Evolutionary conservation across 2,329 filamentous ascomycete species (phyloP).

Genomic region (Colletotrichum costaricense): DNA sequence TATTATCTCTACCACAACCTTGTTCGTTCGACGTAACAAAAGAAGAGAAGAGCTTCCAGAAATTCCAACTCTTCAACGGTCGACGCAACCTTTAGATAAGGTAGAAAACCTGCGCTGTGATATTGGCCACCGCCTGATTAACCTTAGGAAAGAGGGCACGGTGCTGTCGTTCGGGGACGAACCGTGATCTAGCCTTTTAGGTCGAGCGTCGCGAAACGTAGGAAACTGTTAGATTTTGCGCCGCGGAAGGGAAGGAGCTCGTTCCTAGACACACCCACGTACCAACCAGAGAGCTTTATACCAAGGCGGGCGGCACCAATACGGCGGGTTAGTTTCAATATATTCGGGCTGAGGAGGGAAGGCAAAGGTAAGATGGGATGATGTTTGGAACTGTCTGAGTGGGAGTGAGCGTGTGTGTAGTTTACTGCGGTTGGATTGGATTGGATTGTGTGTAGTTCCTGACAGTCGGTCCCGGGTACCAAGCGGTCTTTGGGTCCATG

Average conservation of each 20-base stretch:
- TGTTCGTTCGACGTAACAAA: slow-evolving; percentile 3
- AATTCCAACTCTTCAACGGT: slow-evolving; percentile 18
- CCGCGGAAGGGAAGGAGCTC: not conserved
- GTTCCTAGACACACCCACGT: slow-evolving; percentile 5
- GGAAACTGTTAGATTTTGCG: slow-evolving; percentile 22
- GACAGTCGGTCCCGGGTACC: slow-evolving; percentile 26
- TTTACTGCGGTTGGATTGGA: not conserved
- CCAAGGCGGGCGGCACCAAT: slow-evolving; percentile 19
- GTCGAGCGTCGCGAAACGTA: slow-evolving; percentile 12
- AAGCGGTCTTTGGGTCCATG: not conserved
- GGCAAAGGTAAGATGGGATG: slow-evolving; percentile 12
- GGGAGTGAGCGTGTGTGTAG: slow-evolving; percentile 21
- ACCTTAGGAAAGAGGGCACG: slow-evolving; percentile 13
- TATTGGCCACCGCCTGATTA: slow-evolving; percentile 12
- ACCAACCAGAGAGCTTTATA: slow-evolving; percentile 25
- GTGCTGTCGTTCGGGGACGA: slow-evolving; percentile 29
- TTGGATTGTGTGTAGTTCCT: not conserved
- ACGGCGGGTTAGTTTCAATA: slow-evolving; percentile 28
- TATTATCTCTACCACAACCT: not conserved
- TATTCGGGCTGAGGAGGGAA: slow-evolving; percentile 1
- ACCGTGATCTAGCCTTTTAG: slow-evolving; percentile 19
- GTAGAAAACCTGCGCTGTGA: not conserved
- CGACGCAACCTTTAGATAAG: slow-evolving; percentile 28
- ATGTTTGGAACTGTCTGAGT: slow-evolving; percentile 27
- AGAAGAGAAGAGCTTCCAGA: slow-evolving; percentile 21